phyloP scores from a whole-genome alignment of 805 yeast genomes.

The Candida chauliodis region DNA sequence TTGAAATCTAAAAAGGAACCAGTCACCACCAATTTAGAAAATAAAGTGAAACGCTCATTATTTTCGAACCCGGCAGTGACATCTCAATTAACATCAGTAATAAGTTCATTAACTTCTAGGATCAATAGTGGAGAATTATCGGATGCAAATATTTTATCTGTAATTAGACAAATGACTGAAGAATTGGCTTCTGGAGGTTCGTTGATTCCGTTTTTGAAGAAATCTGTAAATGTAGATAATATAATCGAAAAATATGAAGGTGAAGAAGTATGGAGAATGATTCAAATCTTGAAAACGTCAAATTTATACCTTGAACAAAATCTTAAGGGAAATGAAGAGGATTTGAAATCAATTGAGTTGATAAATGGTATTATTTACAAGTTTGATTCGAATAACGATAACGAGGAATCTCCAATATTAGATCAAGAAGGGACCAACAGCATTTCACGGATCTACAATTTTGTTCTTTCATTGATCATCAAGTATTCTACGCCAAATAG shows the following conservation, averaged over 20 bases:
- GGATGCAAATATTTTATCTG: conserved; percentile 29
- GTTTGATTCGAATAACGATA: conserved; percentile 11
- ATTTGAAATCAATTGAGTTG: conserved; percentile 19
- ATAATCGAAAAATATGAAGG: conserved; percentile 20
- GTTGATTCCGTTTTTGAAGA: conserved; percentile 12
- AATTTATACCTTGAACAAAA: conserved; percentile 24
- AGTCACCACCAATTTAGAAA: neutral
- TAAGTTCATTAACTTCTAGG: conserved; percentile 29
- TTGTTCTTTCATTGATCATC: conserved; percentile 22
- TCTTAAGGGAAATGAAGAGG: conserved; percentile 10
- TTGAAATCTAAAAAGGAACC: neutral
- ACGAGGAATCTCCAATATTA: conserved; percentile 2
- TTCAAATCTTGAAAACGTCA: conserved; percentile 28
- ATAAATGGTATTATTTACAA: conserved; percentile 21
- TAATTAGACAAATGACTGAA: conserved; percentile 38
- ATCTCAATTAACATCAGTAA: conserved; percentile 32
- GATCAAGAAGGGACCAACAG: conserved; percentile 9
- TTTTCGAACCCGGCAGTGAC: conserved; percentile 12
- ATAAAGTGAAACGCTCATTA: conserved; percentile 3
- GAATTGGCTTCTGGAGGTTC: conserved; percentile 20
- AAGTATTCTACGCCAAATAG: conserved; percentile 19
- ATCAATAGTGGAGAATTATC: conserved; percentile 21
- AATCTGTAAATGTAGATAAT: conserved; percentile 16
- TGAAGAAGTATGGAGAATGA: conserved; percentile 18
- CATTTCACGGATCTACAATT: conserved; percentile 15